Base-by-base conservation (phyloP, 1,284 basidiomycete genomes). In the Moesziomyces globuligerus region DNA sequence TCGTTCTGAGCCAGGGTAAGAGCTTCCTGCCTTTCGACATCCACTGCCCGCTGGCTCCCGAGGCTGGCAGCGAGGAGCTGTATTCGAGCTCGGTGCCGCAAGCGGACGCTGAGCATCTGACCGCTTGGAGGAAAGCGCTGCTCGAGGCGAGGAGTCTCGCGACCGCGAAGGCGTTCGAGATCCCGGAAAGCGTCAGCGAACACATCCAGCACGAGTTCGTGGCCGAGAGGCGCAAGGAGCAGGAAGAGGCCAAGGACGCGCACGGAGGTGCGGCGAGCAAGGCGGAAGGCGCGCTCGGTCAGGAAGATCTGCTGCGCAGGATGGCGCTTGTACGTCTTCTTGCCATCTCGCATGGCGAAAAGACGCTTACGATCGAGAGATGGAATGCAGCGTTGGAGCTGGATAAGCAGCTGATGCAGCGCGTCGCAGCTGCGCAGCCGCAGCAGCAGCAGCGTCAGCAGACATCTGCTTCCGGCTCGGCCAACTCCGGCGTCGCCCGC, bases 1-100 rank as follows among this genome's bases (percentile, higher is more conserved):
- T 93, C 24, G 83, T 91, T 0, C 80, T 91, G 7, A 87, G 87
- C 45, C 86, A 89, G 65, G 90, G 91, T 29, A 86, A 86, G 71
- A 76, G 80, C 20, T 75, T 85, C 48, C 55, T 81, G 36, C 76
- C 83, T 2, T 81, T 83, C 18, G 72, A 83, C 65, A 53, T 75
- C 15, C 69, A 74, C 37, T 54, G 71, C 44, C 70, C 70, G 5
- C 36, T 74, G n/a, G 36, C 46, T 32, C 40, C 56, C 6, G 18
- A 24, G 10, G 42, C 50, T 25, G 37, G 10, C 9, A 18, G 28
- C 9, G 20, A 32, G 9, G 46, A 42, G 4, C 39, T 32, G 46
- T 59, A 66, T 45, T 32, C 53, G 24, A 32, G 17, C 37, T 25
- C 48, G 39, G 23, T 51, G 3, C 34, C 56, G n/a, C 13, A 46